phyloP scores from a whole-genome alignment of 768 basidiomycete genomes.

The Gloeophyllum trabeum region DNA sequence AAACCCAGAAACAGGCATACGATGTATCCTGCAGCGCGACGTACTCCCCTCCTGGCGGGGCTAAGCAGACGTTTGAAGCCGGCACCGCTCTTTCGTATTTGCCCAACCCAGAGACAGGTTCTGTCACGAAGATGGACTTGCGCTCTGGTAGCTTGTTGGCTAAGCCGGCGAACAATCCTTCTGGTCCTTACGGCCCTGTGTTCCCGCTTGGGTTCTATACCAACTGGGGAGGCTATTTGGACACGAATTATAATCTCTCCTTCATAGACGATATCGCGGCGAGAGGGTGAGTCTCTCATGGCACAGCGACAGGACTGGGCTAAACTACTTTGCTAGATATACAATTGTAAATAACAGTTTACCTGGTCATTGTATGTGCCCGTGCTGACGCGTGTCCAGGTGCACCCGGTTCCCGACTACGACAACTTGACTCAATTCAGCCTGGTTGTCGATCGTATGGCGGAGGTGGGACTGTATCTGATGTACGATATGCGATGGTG shows the following conservation, averaged over 20 bases:
- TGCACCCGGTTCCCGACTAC: conserved; percentile 65
- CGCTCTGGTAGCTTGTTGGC: conserved; percentile 32
- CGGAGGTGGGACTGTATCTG: conserved; percentile 56
- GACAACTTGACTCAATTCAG: conserved; percentile 46
- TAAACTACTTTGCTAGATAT: no score
- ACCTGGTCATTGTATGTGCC: no score
- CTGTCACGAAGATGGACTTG: conserved; percentile 37
- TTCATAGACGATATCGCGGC: no score
- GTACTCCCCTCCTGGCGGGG: conserved; percentile 9
- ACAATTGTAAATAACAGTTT: no score
- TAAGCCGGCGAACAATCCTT: conserved; percentile 17
- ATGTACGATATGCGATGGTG: conserved; percentile 78
- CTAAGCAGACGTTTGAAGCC: conserved; percentile 19
- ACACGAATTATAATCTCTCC: conserved; percentile 37
- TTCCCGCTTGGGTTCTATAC: conserved; percentile 74
- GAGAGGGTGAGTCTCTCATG: no score
- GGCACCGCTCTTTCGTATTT: conserved; percentile 28
- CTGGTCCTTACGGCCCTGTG: conserved; percentile 22
- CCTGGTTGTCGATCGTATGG: conserved; percentile 56
- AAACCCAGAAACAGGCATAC: conserved; percentile 18
- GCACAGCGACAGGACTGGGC: no score
- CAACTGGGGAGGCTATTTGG: conserved; percentile 41
- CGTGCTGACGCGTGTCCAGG: no score
- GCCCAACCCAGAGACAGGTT: conserved; percentile 19
- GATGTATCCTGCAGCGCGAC: conserved; percentile 23